These are phyloP conservation scores for Micractinium conductrix DNA, from an alignment of 139 green algal genomes.

Conservation along the genomic window DNA sequence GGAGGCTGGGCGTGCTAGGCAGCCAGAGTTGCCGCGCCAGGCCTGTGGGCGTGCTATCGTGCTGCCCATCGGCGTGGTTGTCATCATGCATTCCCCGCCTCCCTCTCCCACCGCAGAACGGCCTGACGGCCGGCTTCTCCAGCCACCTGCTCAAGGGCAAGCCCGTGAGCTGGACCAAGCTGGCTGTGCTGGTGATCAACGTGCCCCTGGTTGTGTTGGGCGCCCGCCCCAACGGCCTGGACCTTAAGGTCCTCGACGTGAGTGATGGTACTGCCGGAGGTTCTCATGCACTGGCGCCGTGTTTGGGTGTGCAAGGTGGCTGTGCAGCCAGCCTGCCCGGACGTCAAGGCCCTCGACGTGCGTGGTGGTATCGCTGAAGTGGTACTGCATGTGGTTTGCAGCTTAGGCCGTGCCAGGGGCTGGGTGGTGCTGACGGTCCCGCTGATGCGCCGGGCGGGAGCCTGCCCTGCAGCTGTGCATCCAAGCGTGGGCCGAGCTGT, in stretches of 20 bases:
- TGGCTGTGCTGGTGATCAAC: constrained; percentile 76
- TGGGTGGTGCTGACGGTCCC: no score
- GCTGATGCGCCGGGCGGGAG: no score
- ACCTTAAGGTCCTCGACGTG: constrained; percentile 56
- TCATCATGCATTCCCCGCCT: neutral
- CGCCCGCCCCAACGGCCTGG: constrained; percentile 32
- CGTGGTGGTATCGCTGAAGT: no score
- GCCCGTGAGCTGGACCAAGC: constrained; percentile 58
- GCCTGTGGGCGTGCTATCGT: neutral
- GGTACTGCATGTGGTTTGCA: no score
- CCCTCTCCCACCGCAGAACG: constrained; percentile 51
- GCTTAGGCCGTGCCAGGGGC: no score
- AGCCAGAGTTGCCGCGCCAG: no score
- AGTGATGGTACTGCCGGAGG: neutral
- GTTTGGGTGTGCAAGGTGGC: no score
- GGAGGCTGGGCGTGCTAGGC: neutral
- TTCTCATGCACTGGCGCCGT: neutral
- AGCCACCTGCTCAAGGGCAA: constrained; percentile 50
- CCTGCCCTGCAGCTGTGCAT: no score
- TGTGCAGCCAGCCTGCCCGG: no score
- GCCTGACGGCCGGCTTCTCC: constrained; percentile 45
- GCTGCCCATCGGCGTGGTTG: no score
- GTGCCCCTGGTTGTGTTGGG: constrained; percentile 68
- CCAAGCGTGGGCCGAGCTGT: no score
- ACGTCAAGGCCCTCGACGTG: no score